Evolutionary conservation across 2,329 filamentous ascomycete species (phyloP), one percentile per base, ranked within the genome.

Genomic region (Aspergillus hiratsukae): DNA sequence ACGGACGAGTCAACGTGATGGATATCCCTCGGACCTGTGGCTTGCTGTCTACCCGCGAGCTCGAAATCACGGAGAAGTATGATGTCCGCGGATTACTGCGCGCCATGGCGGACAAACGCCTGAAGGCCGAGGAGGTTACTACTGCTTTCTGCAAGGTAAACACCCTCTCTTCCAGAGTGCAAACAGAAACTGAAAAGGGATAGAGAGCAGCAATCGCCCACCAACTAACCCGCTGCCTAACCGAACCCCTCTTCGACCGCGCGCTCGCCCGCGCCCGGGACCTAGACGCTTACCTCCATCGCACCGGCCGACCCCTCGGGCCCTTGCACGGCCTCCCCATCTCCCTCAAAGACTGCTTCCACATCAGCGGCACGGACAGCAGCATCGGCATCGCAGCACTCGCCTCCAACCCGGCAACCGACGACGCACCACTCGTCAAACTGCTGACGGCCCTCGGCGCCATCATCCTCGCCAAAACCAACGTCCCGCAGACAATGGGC

Each of bases 381-480:
- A 80, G 77, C 1, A 77, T 83, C 4, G 83, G 83, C 1, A 79
- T 91, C 58, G 81, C 81, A 0, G 80, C 81, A 0, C 80, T 87
- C 55, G 83, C 86, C 3, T 79, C 80, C 41, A 77, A 86, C 48
- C 84, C 87, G 0, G 84, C 81, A 14, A 69, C 71, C 31, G 70
- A 77, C 58, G 82, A 87, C 66, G 79, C 83, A 0, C 77, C 80
- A 0, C 73, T 88, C 6, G 81, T 88, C 0, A 76, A 82, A 8
- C 73, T 87, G 1, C 70, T 90, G 3, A 72, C 82, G 27, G 76
- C 78, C 19, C 76, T 84, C 0, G 87, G 87, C 1, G 87, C 87
- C 1, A 78, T 90, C 0, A 72, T 87, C n/a, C 87, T 89, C 61
- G 80, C 83, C 61, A 89, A 89, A 71, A 89, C 87, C 0, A 89